A percentile compares a stretch with the other conserved stretches of the same genome.
Evolutionary conservation across 768 basidiomycete species (phyloP).

Genomic region (Rhodosporidiobolus sp.): DNA sequence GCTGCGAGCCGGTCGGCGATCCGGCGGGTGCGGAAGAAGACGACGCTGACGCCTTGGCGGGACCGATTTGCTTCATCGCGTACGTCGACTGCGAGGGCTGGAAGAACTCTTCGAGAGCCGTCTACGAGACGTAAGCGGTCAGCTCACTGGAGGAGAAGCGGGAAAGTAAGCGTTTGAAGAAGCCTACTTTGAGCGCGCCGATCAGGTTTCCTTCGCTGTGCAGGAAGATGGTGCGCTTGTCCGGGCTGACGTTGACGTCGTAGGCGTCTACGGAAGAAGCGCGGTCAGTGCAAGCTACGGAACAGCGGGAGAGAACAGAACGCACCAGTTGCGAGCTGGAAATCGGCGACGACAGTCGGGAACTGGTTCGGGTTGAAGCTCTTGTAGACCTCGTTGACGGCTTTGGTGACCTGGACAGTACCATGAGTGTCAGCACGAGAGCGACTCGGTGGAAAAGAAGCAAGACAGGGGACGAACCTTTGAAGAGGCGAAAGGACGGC

Average conservation of each 20-base stretch:
- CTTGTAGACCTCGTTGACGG: slow-evolving; percentile 87
- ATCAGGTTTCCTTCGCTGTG: slow-evolving; percentile 82
- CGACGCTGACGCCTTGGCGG: background rate
- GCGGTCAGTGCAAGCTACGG: too few relatives aligned
- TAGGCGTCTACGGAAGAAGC: slow-evolving; percentile 60
- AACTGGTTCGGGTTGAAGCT: slow-evolving; percentile 71
- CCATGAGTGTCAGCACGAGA: background rate
- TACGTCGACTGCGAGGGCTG: slow-evolving; percentile 71
- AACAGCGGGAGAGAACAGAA: too few relatives aligned
- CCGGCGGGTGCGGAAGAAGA: background rate
- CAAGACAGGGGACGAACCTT: slow-evolving; percentile 57
- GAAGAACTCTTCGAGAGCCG: slow-evolving; percentile 65
- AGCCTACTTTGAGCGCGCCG: slow-evolving; percentile 66
- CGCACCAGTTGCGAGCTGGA: slow-evolving; percentile 74
- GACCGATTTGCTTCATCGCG: slow-evolving; percentile 51
- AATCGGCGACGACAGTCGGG: slow-evolving; percentile 79
- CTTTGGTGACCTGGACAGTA: slow-evolving; percentile 68
- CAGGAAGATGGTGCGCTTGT: slow-evolving; percentile 90
- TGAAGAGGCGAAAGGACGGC: slow-evolving; percentile 73
- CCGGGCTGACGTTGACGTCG: slow-evolving; percentile 93
- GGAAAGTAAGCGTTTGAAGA: background rate
- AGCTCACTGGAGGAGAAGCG: background rate
- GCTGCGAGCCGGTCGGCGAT: background rate
- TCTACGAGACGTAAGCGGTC: slow-evolving; percentile 51
- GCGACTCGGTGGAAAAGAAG: background rate